phyloP scores from a whole-genome alignment of 2,329 filamentous ascomycete species.

The Fusarium nisikadoi region DNA sequence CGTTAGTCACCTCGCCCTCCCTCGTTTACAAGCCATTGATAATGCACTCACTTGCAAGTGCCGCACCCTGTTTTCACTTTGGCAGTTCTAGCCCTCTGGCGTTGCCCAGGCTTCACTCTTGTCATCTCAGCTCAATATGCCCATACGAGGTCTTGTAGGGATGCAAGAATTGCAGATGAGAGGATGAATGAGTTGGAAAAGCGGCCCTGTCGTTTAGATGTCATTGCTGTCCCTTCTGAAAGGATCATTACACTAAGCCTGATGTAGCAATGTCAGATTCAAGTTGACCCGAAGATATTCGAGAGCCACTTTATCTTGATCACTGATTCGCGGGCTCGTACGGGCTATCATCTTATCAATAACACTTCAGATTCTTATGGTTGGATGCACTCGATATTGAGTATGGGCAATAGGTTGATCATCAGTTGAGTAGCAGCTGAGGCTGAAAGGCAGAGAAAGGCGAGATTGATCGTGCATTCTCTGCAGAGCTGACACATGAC shows the following conservation, averaged over 20 bases:
- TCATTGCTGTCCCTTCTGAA: neutral
- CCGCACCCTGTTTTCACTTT: conserved; percentile 24
- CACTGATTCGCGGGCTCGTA: too few species aligned
- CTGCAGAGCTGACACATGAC: too few species aligned
- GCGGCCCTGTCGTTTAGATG: neutral
- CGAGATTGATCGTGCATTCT: too few species aligned
- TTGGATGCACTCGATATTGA: too few species aligned
- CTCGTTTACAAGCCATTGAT: accelerated
- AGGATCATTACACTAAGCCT: neutral
- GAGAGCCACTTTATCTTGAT: too few species aligned
- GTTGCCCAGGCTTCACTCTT: conserved; percentile 18
- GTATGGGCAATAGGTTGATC: too few species aligned
- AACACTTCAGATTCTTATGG: too few species aligned
- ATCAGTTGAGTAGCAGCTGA: too few species aligned
- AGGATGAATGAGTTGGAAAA: neutral
- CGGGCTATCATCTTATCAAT: too few species aligned
- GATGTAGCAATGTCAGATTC: neutral
- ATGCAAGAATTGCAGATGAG: neutral
- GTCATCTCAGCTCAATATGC: conserved; percentile 3
- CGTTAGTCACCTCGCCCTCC: neutral
- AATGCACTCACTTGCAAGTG: conserved; percentile 23
- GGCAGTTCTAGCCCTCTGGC: neutral
- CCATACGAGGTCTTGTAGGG: neutral
- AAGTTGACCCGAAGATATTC: too few species aligned
- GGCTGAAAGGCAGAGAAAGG: too few species aligned